Evolutionary conservation across 2,329 filamentous ascomycete species (phyloP).

Genomic region (Microdochium bolleyi): DNA sequence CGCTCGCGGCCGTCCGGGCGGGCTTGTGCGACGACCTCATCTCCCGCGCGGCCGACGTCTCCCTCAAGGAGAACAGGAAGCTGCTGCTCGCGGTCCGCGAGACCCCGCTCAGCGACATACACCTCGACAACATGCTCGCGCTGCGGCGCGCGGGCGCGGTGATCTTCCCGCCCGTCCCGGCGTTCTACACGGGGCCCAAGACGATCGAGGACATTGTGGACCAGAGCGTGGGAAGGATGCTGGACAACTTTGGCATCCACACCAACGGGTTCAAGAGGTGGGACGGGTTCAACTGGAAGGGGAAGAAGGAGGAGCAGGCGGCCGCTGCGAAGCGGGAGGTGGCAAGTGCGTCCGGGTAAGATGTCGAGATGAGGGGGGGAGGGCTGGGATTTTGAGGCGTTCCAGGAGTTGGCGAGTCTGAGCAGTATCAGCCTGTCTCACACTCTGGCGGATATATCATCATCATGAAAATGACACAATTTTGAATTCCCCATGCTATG

Average conservation of each 20-base stretch:
- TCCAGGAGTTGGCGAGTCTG: too few species aligned
- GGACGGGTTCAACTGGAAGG: conserved; percentile 13
- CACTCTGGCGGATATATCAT: too few species aligned
- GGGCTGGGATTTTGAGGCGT: too few species aligned
- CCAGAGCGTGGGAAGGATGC: conserved; percentile 36
- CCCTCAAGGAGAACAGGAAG: conserved; percentile 31
- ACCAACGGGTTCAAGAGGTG: conserved; percentile 29
- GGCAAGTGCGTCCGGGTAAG: too few species aligned
- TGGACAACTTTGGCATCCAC: conserved; percentile 35
- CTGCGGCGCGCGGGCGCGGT: conserved; percentile 33
- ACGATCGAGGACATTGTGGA: conserved; percentile 30
- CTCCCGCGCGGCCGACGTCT: conserved; percentile 34
- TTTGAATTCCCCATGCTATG: too few species aligned
- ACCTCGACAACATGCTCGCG: conserved; percentile 27
- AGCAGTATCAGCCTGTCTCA: too few species aligned
- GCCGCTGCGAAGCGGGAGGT: too few species aligned
- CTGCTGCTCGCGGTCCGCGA: conserved; percentile 25
- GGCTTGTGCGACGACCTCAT: conserved; percentile 37
- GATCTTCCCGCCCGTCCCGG: conserved; percentile 34
- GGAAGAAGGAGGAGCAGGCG: not conserved
- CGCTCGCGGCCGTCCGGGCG: conserved; percentile 29
- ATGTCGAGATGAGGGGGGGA: too few species aligned
- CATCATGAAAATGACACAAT: too few species aligned
- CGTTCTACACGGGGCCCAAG: conserved; percentile 31
- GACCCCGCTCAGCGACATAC: conserved; percentile 23